Base-by-base conservation (phyloP, 1,139 yeast species). In the Suhomyces ambrosiae region DNA sequence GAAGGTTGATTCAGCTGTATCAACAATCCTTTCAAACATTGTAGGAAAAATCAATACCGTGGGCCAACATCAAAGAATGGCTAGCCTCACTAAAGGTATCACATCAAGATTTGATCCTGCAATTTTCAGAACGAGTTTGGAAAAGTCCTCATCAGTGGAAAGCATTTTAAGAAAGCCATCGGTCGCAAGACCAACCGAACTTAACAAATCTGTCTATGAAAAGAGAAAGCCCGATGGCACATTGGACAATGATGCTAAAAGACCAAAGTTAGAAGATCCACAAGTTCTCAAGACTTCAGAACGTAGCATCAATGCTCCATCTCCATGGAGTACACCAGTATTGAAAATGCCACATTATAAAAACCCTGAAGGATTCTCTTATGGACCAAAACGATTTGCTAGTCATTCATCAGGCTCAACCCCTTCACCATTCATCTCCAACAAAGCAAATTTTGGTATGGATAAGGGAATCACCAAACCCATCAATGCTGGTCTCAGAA, bases 311-410 rank as follows among this genome's bases (percentile, higher is more conserved):
- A 23, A n/a, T 6, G 14, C 33, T n/a, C 22, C 33, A 16, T 5
- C 31, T 16, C 38, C 31, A 7, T 40, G 43, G 43, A 27, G 32
- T 2, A 44, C 48, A 16, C 41, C 50, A 15, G 46, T 52, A 2
- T 53, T 71, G 37, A 68, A 58, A 40, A 59, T 71, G 50, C 79
- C 78, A 0, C 69, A 60, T 24, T 73, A 72, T 43, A 60, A 56
- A 45, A 68, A 65, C 39, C 71, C 72, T 1, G 57, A 44, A 35
- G 31, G 32, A 9, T 32, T 24, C 13, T 27, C 37, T 3, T 27
- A 27, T 23, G 37, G 35, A 3, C 30, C 37, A 5, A 32, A 24
- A 11, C 22, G 38, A 11, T 25, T 35, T 11, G n/a, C 42, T 2
- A 27, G 26, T 12, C 21, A 23, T 9, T 26, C 29, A 5, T 18